A percentile compares a stretch with the other conserved stretches of the same genome.
phyloP scores from a whole-genome alignment of 257 asterid species.

The Capsicum chinense region DNA sequence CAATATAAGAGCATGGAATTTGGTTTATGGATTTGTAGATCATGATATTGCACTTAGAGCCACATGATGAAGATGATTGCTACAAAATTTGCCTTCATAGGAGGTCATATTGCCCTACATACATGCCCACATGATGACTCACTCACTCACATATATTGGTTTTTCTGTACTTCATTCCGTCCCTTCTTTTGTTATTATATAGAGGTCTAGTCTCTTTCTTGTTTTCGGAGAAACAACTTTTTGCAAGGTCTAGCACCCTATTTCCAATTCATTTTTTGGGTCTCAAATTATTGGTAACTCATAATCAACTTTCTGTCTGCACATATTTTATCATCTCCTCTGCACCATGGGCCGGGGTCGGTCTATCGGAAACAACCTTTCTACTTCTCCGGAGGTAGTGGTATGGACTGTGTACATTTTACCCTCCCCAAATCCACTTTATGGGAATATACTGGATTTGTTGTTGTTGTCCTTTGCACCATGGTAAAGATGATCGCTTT shows the following conservation, averaged over 20 bases:
- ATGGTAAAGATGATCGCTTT: neutral
- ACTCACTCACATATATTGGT: conserved; percentile 33
- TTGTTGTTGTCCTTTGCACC: neutral
- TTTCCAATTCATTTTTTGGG: conserved; percentile 32
- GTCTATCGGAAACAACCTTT: too few relatives aligned
- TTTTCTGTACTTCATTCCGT: conserved; percentile 43
- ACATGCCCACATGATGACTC: conserved; percentile 17
- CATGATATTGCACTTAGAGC: conserved; percentile 21
- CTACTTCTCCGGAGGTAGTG: too few relatives aligned
- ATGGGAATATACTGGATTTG: too few relatives aligned
- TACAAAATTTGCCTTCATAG: conserved; percentile 21
- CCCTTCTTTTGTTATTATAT: conserved; percentile 43
- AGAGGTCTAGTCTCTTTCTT: conserved; percentile 58
- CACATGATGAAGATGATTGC: conserved; percentile 40
- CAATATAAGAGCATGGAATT: conserved; percentile 24
- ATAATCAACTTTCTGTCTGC: conserved; percentile 29
- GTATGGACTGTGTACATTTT: too few relatives aligned
- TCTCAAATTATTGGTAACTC: conserved; percentile 39
- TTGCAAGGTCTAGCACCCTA: conserved; percentile 41
- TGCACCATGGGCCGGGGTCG: neutral
- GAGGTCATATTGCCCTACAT: conserved; percentile 30
- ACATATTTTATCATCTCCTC: conserved; percentile 22
- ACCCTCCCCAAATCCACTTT: too few relatives aligned
- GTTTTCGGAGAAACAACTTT: conserved; percentile 34
- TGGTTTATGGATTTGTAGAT: conserved; percentile 25